Conservation (phyloP, 1,284 basidiomycete species). For the Caloboletus inedulis region DNA sequence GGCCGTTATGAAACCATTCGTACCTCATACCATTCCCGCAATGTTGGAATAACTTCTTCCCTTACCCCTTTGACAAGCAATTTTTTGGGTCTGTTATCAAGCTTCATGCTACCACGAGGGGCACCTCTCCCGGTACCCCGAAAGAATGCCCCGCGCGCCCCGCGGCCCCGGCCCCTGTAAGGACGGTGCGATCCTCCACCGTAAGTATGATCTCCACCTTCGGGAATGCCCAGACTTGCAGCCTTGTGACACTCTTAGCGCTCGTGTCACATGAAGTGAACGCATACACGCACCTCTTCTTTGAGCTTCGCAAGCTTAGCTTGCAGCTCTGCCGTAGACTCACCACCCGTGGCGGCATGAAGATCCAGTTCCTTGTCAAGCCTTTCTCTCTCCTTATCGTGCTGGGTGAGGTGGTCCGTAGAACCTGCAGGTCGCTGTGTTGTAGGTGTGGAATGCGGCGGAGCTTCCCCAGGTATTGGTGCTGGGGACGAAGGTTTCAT, state of each 20-base stretch:
- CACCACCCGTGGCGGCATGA: slow-evolving; percentile 45
- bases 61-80: slow-evolving; percentile 70
- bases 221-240: slow-evolving; percentile 72
- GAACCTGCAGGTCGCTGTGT: slow-evolving; percentile 25
- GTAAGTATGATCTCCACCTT: slow-evolving; percentile 39
- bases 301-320: slow-evolving; percentile 80
- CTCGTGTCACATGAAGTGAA: background rate
- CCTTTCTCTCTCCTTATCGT: slow-evolving; percentile 50
- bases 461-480: slow-evolving; percentile 30
- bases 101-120: slow-evolving; percentile 70
- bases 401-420: slow-evolving; percentile 13
- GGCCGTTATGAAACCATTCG: slow-evolving; percentile 22
- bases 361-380: slow-evolving; percentile 76
- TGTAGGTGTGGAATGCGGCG: slow-evolving; percentile 21
- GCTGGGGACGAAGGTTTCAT: slow-evolving; percentile 52
- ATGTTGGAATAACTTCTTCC: slow-evolving; percentile 52
- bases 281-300: slow-evolving; percentile 60
- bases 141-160: slow-evolving; percentile 54
- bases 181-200: slow-evolving; percentile 52
- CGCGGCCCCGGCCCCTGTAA: slow-evolving; percentile 72
- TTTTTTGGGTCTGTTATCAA: slow-evolving; percentile 88
- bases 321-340: slow-evolving; percentile 71
- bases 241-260: slow-evolving; percentile 46
- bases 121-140: slow-evolving; percentile 66
- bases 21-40: slow-evolving; percentile 84